phyloP scores from a whole-genome alignment of 495 filamentous ascomycete species.

The Hapsidospora chrysogenum region DNA sequence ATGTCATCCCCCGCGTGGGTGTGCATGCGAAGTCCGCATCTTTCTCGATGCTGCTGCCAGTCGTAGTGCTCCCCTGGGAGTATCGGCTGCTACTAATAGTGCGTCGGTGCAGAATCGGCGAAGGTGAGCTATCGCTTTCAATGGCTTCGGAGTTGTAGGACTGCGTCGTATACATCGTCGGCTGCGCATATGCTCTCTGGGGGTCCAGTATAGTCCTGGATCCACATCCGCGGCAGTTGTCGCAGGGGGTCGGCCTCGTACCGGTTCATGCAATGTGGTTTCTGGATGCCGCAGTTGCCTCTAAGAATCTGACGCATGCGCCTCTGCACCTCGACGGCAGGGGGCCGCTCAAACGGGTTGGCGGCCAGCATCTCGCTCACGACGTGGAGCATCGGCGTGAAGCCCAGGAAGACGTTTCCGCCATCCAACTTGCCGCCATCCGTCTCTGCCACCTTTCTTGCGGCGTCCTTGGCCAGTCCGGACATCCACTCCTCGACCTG shows the following conservation, averaged over 20 bases:
- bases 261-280: conserved; percentile 27
- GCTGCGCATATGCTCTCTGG: no score
- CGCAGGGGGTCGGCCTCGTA: conserved; percentile 11
- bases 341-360: conserved; percentile 27
- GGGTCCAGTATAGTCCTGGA: no score
- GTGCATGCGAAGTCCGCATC: conserved; percentile 8
- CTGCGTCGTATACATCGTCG: no score
- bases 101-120: no score
- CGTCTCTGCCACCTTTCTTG: conserved; percentile 28
- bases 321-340: conserved; percentile 25
- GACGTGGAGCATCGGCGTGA: conserved; percentile 27
- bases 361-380: conserved; percentile 26
- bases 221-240: no score
- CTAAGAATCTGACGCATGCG: conserved; percentile 25
- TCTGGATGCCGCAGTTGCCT: conserved; percentile 21
- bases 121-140: no score
- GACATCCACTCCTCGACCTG: conserved; percentile 70
- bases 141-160: no score
- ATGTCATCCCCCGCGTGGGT: conserved; percentile 7
- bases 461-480: conserved; percentile 45
- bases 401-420: conserved; percentile 31
- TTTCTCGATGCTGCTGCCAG: conserved; percentile 3
- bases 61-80: not conserved
- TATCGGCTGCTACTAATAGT: not conserved
- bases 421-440: conserved; percentile 8